Evolutionary conservation across 2,329 filamentous ascomycete genomes (phyloP).

Genomic region (Endoconidiophora laricicola): DNA sequence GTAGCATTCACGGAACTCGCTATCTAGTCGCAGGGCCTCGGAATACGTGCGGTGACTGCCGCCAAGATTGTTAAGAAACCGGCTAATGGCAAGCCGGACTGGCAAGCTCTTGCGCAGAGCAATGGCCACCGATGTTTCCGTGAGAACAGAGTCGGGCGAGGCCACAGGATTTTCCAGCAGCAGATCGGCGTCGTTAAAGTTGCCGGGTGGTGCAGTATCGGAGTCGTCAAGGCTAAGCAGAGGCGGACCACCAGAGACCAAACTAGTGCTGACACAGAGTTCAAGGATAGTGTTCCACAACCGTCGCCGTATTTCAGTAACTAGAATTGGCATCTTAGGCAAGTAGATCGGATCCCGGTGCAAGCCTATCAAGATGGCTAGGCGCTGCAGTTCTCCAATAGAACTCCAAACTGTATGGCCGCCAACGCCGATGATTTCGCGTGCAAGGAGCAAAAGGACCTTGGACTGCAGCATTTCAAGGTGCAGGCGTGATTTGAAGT

Average conservation of each 20-base stretch:
- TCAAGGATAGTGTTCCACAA: slow-evolving; percentile 38
- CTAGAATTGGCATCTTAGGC: slow-evolving; percentile 19
- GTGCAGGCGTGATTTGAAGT: slow-evolving; percentile 33
- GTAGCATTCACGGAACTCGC: slow-evolving; percentile 26
- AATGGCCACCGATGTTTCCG: slow-evolving; percentile 25
- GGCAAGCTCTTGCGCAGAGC: slow-evolving; percentile 27
- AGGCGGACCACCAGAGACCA: slow-evolving; percentile 29
- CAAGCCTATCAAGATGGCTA: slow-evolving; percentile 32
- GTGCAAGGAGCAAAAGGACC: slow-evolving; percentile 28
- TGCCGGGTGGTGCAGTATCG: slow-evolving; percentile 31
- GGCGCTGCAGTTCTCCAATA: slow-evolving; percentile 27
- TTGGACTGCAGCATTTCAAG: slow-evolving; percentile 34
- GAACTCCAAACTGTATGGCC: slow-evolving; percentile 33
- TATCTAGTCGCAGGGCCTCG: slow-evolving; percentile 28
- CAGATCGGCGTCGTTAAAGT: slow-evolving; percentile 34
- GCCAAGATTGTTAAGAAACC: slow-evolving; percentile 27
- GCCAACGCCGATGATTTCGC: slow-evolving; percentile 22
- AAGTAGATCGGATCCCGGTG: slow-evolving; percentile 30
- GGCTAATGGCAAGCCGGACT: slow-evolving; percentile 25
- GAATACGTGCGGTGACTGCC: slow-evolving; percentile 24
- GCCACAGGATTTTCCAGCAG: slow-evolving; percentile 13
- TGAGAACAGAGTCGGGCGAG: slow-evolving; percentile 22
- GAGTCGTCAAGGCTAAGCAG: slow-evolving; percentile 29
- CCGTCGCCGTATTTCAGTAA: slow-evolving; percentile 31
- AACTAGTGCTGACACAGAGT: slow-evolving; percentile 27